Conservation (phyloP, 306 rosid species). For the Dalbergia oliveri region DNA sequence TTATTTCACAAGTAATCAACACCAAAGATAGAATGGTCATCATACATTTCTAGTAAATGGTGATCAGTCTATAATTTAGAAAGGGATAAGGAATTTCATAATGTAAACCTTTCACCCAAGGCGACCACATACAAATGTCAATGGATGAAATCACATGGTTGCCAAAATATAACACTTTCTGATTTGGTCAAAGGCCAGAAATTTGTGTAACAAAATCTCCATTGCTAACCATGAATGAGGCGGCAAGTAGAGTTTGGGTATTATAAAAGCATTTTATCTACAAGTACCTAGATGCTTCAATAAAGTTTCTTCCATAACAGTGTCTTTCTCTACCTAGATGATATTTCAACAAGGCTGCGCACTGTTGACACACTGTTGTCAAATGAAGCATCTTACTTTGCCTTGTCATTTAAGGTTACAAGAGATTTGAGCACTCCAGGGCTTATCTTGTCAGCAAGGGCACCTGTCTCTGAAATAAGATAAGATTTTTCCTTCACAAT, state of each 20-base stretch:
- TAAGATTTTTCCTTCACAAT: conserved; percentile 80
- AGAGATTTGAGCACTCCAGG: conserved; percentile 79
- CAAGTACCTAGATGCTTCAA: conserved; percentile 21
- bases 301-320: conserved; percentile 22
- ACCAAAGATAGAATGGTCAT: neutral
- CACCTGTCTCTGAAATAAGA: conserved; percentile 82
- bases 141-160: neutral
- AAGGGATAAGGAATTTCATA: neutral
- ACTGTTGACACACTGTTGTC: neutral
- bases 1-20: neutral
- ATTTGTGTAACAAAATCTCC: neutral
- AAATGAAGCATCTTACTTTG: conserved; percentile 52
- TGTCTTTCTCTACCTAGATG: neutral
- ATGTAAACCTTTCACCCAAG: neutral
- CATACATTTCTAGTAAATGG: neutral
- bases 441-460: conserved; percentile 74
- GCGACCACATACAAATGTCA: conserved; percentile 35
- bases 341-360: conserved; percentile 9
- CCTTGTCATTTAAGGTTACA: conserved; percentile 76
- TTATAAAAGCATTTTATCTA: neutral
- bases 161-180: neutral
- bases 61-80: neutral
- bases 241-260: neutral
- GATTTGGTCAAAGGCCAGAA: neutral
- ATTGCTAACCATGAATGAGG: neutral